Base-by-base conservation (phyloP, 352 stramenopile species). In the Pythium sp. region DNA sequence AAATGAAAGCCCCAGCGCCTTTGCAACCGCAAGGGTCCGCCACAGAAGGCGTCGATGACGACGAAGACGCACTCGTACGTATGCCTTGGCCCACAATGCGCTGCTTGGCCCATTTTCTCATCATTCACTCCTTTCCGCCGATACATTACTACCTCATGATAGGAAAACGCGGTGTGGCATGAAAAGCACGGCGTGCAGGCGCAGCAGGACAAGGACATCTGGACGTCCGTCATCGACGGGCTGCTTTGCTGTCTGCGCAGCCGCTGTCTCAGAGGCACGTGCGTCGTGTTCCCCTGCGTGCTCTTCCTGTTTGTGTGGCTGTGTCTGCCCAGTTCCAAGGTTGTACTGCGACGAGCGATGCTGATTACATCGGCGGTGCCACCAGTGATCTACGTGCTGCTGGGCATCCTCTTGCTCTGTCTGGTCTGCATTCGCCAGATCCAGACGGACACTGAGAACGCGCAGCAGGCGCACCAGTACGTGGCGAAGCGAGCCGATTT, bases 181-280 rank as follows among this genome's bases (percentile, higher is more conserved):
- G 84, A 92, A 28, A 86, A 84, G 47, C 69, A 87, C 32, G 67
- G 64, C 5, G 43, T 24, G 2, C 15, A 20, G 4, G 47, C 18
- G 14, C 53, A 49, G 8, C 67, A 76, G 26, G 64, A 77, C 28
- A 74, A 76, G 12, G 72, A 78, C 51, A 15, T 79, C 18, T 69
- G 74, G 54, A 76, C 74, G 2, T 75, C 64, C 1, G 70, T 65
- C 18, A 84, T 91, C 72, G 76, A 86, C 26, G 43, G 64, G 0
- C 63, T 92, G 55, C 71, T 92, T 1, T 94, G 81, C 68, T 92
- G 86, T 69, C 62, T 92, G 0, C 78, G 80, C 8, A 92, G 80
- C 56, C 79, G 84, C 32, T 89, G 85, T 67, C 70, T 94, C 18
- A 60, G 68, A 43, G 71, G 76, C 54, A 74, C 73, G 5, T 92